Percentiles rank a stretch among this genome's conserved stretches.
These are phyloP conservation scores for Camelina neglecta DNA, from an alignment of 345 rosid species.

Conservation along the genomic window DNA sequence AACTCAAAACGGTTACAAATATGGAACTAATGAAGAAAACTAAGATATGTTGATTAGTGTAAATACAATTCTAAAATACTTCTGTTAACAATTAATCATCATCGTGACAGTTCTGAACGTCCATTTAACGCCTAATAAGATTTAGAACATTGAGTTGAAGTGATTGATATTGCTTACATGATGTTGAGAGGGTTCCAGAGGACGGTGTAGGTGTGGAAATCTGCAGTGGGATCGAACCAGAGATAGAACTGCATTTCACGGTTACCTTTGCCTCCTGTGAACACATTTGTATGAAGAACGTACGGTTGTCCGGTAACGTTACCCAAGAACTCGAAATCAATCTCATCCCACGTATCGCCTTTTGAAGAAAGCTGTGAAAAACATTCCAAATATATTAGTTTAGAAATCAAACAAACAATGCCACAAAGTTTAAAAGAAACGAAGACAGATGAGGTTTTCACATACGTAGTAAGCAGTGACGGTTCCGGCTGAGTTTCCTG, in stretches of 20 bases:
- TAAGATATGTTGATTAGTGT: too few relatives aligned
- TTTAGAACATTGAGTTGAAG: too few relatives aligned
- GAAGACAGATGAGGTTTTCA: neutral
- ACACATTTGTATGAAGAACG: constrained; percentile 72
- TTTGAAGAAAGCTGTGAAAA: constrained; percentile 54
- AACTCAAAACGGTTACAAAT: too few relatives aligned
- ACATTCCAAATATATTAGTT: constrained; percentile 12
- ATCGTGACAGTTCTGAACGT: too few relatives aligned
- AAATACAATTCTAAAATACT: too few relatives aligned
- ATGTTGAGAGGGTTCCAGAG: constrained; percentile 72
- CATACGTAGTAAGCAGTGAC: constrained; percentile 73
- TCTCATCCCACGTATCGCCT: constrained; percentile 74
- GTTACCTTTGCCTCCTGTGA: constrained; percentile 68
- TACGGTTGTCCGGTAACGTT: constrained; percentile 76
- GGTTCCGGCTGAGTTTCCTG: constrained; percentile 86
- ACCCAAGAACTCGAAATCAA: constrained; percentile 82
- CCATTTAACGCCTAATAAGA: too few relatives aligned
- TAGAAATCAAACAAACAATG: neutral
- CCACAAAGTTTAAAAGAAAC: neutral
- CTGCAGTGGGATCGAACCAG: constrained; percentile 80
- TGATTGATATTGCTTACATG: constrained; percentile 44
- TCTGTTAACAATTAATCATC: too few relatives aligned
- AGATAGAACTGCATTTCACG: constrained; percentile 83
- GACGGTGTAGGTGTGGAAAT: constrained; percentile 79
- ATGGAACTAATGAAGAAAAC: too few relatives aligned